Evolutionary conservation across 2,329 filamentous ascomycete genomes (phyloP).

Genomic region (Ophiostoma australiae): DNA sequence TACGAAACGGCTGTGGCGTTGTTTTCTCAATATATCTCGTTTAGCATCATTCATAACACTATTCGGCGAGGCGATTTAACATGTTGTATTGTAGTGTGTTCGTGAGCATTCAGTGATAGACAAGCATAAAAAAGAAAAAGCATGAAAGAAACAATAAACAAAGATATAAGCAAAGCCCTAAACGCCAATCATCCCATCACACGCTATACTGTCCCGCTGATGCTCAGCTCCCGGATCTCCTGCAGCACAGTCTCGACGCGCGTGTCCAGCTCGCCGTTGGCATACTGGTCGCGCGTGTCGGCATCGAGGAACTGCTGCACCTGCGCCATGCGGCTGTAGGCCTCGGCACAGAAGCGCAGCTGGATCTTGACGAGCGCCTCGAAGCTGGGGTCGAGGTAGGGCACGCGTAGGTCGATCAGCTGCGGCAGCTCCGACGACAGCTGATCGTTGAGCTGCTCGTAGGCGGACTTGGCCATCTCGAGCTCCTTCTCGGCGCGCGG

Average conservation of each 20-base stretch:
- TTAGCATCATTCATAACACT: constrained; percentile 9
- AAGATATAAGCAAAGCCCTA: not conserved
- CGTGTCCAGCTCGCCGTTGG: constrained; percentile 83
- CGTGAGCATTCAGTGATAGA: not conserved
- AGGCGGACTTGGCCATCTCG: constrained; percentile 86
- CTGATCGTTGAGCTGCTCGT: constrained; percentile 96
- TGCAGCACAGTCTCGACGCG: constrained; percentile 93
- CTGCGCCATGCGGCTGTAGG: constrained; percentile 96
- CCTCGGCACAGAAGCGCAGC: constrained; percentile 93
- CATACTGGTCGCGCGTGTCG: constrained; percentile 93
- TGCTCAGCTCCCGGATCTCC: constrained; percentile 94
- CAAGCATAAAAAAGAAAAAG: not conserved
- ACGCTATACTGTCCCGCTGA: constrained; percentile 59
- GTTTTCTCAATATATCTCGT: not conserved
- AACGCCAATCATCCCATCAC: not conserved
- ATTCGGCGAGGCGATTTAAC: not conserved
- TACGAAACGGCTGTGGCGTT: not conserved
- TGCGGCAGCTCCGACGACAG: constrained; percentile 88
- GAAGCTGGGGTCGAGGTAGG: constrained; percentile 94
- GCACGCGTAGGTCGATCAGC: constrained; percentile 92
- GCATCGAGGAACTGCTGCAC: constrained; percentile 97
- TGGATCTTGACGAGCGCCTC: constrained; percentile 99
- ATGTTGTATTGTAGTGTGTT: not conserved
- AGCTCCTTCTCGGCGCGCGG: constrained; percentile 94
- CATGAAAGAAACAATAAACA: not conserved